A percentile compares a stretch with the other conserved stretches of the same genome.
Evolutionary conservation across 2,329 filamentous ascomycete species (phyloP).

Genomic region (Trichoderma sp.): DNA sequence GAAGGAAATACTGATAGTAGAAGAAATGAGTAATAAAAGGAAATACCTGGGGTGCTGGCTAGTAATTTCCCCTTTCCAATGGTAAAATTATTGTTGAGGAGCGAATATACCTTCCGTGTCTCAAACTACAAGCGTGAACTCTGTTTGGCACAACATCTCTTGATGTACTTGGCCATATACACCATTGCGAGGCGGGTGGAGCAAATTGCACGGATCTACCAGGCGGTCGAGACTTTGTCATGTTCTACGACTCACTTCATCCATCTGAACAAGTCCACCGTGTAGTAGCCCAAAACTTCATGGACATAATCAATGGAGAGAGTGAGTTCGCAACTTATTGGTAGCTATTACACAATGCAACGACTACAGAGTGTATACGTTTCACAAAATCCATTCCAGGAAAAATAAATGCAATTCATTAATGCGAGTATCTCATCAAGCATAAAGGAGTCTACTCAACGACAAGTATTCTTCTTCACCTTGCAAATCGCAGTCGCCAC

Average conservation of each 20-base stretch:
- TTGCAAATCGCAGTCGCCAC: conserved; percentile 31
- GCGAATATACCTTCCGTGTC: too few relatives aligned
- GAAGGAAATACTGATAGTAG: too few relatives aligned
- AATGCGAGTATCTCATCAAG: not conserved
- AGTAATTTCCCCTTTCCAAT: too few relatives aligned
- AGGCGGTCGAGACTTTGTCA: not conserved
- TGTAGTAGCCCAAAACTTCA: not conserved
- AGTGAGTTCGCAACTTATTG: not conserved
- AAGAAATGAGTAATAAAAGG: too few relatives aligned
- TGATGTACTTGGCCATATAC: not conserved
- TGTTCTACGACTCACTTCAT: not conserved
- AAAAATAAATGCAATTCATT: not conserved
- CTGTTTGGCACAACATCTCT: not conserved
- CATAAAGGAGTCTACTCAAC: not conserved
- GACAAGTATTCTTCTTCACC: conserved; percentile 27
- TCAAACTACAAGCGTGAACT: too few relatives aligned
- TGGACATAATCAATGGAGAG: not conserved
- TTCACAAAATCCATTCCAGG: not conserved
- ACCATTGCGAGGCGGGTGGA: not conserved
- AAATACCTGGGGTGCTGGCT: too few relatives aligned
- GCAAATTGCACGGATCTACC: not conserved
- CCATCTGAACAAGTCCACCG: not conserved
- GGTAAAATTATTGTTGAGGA: too few relatives aligned
- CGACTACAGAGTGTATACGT: not conserved
- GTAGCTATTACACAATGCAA: not conserved